Base-by-base conservation (phyloP, 2,329 filamentous ascomycete genomes). In the Bimuria novae-zelandiae region DNA sequence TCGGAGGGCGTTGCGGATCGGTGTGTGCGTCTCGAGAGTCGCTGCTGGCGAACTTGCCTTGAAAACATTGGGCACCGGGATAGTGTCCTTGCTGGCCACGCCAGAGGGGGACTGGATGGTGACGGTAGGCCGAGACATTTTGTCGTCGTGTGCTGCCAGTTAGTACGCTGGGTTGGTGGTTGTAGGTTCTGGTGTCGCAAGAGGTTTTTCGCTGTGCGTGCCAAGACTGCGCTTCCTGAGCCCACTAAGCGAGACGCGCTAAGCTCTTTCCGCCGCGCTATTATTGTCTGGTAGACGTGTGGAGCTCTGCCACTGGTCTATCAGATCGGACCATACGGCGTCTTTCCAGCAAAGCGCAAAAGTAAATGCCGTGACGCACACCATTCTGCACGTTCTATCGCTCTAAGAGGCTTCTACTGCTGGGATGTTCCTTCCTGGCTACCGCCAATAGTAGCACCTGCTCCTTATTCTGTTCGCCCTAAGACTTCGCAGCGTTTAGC, bases 41-140 rank as follows among this genome's bases (percentile, higher is more conserved):
- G 41, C 36, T 35, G 40, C 36, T 54, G 45, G 51, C 53, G 56
- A 56, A 70, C 69, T 70, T 48, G 68, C 71, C 80, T 86, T 87
- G 89, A 99, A 99, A 83, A 99, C 93, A 81, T 91, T 87, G 77
- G 95, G 94, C 74, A 97, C 88, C 78, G 94, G 86, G 81, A 92
- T 87, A 77, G 92, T 93, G 79, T 89, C 86, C 79, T 89, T 89
- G 81, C 87, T 89, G 82, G 91, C 84, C 84, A 89, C 85, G 84
- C 94, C 94, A 88, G 97, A 92, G 82, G 91, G 92, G 82, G 89
- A 88, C 84, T 96, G 87, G 84, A 99, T 92, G 79, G 92, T 90
- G 80, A 99, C 94, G 78, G 92, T 97, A 81, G 94, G 94, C 84
- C 94, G 87, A 79, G 89, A 92, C 84, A 92, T 90, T 52, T 52